Percentiles rank a stretch among this genome's conserved stretches.
phyloP scores from a whole-genome alignment of 2,329 filamentous ascomycete species.

The Zasmidium cellare region DNA sequence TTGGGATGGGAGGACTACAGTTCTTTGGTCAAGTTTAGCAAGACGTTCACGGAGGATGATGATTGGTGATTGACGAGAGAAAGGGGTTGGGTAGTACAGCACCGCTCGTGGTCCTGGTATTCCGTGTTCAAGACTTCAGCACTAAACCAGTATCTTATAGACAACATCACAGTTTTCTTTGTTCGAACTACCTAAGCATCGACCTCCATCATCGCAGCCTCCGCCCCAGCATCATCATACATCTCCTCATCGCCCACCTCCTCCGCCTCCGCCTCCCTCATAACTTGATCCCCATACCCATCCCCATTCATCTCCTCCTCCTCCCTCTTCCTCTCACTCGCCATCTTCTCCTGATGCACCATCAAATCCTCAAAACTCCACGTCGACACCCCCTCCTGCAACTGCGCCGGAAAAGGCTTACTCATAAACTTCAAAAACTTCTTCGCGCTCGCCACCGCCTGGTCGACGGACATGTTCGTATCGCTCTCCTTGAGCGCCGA shows the following conservation, averaged over 20 bases:
- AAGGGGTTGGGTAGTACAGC: background rate
- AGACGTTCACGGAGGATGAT: conserved; percentile 33
- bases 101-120: background rate
- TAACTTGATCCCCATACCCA: conserved; percentile 44
- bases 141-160: too few species aligned
- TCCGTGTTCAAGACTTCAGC: too few species aligned
- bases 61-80: conserved; percentile 13
- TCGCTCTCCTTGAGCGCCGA: conserved; percentile 83
- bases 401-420: conserved; percentile 76
- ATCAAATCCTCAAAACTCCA: conserved; percentile 83
- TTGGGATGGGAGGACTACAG: conserved; percentile 35
- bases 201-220: conserved; percentile 39
- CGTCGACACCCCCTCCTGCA: conserved; percentile 90
- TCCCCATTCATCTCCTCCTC: conserved; percentile 56
- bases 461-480: conserved; percentile 89
- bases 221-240: conserved; percentile 37
- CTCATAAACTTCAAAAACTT: conserved; percentile 90
- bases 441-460: conserved; percentile 86
- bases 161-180: background rate
- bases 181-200: conserved; percentile 14
- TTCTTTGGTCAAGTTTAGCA: conserved; percentile 36
- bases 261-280: conserved; percentile 29
- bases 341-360: conserved; percentile 73
- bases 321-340: conserved; percentile 66
- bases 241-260: conserved; percentile 33